Conservation (phyloP, 208 protist species). For the Novymonas esmeraldas region DNA sequence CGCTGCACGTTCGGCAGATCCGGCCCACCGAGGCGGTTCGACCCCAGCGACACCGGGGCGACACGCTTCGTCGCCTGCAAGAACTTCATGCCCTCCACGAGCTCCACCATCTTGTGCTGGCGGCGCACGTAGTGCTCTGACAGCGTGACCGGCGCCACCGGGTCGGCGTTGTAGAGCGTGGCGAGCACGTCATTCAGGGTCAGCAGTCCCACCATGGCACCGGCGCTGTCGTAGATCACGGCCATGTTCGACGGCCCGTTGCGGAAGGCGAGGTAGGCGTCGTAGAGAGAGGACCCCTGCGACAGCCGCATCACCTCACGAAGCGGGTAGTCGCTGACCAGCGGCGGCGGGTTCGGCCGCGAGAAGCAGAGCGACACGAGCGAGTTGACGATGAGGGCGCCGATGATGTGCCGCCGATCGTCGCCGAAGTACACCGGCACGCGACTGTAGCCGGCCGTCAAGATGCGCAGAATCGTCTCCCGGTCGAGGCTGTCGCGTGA, state of each 20-base stretch:
- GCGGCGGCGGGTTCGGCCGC: conserved; percentile 48
- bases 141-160: conserved; percentile 13
- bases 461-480: conserved; percentile 63
- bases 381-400: conserved; percentile 84
- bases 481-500: conserved; percentile 55
- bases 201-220: conserved; percentile 60
- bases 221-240: conserved; percentile 56
- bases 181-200: conserved; percentile 69
- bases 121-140: conserved; percentile 31
- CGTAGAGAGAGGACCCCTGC: conserved; percentile 54
- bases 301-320: conserved; percentile 65
- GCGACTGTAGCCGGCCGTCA: conserved; percentile 73
- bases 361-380: conserved; percentile 74
- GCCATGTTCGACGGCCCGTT: conserved; percentile 63
- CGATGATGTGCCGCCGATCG: conserved; percentile 78
- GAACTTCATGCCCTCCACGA: conserved; percentile 53
- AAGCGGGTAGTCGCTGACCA: conserved; percentile 71
- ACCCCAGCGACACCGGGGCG: conserved; percentile 13
- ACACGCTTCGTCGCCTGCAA: conserved; percentile 37
- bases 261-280: conserved; percentile 71
- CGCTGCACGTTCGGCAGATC: conserved; percentile 3
- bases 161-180: conserved; percentile 53
- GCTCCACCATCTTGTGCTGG: conserved; percentile 48
- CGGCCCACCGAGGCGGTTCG: background rate
- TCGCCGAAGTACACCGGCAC: conserved; percentile 85